Base-by-base conservation (phyloP, 805 yeast species). In the Kodamaea nitidulidarum region DNA sequence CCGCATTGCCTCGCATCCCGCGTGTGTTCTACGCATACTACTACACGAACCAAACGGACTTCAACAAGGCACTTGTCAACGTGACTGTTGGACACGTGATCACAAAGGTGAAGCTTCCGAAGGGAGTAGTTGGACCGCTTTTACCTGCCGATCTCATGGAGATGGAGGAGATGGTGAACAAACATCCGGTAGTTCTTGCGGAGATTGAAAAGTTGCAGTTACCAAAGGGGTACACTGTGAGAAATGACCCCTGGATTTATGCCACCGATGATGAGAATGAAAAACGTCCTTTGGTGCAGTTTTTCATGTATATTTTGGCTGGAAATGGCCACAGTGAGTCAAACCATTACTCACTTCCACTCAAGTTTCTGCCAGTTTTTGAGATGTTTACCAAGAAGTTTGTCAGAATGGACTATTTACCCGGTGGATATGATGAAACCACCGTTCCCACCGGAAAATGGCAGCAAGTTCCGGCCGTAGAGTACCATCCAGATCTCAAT, bases 201-300 rank as follows among this genome's bases (percentile, higher is more conserved):
- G 88, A 84, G 59, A 69, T 82, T 49, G 84, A 70, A 42, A 81
- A 82, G 58, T 69, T 83, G 61, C 71, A 78, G 47, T 67, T 84
- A 42, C 90, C 88, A 44, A 54, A 65, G 48, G 73, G 55, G 56
- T 74, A 58, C 64, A 56, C 58, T 25, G 80, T 81, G 35, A 73
- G 79, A 49, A 73, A 73, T 55, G 91, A 84, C 57, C 87, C 90
- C 38, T 85, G 95, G 95, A 85, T 84, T 73, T 84, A 85, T 58
- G 95, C 91, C 53, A 80, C 88, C 24, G 88, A 81, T 55, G 80
- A 78, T 50, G 64, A 75, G 35, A 63, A 71, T 43, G 85, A 80
- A 54, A 67, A 58, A 32, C 74, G 81, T 60, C 75, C 79, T n/a
- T 65, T 80, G 67, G 67, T 80, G 46, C 88, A 82, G 65, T 80